Conservation (phyloP, 2,329 filamentous ascomycete genomes). For the Zasmidium cellare region DNA sequence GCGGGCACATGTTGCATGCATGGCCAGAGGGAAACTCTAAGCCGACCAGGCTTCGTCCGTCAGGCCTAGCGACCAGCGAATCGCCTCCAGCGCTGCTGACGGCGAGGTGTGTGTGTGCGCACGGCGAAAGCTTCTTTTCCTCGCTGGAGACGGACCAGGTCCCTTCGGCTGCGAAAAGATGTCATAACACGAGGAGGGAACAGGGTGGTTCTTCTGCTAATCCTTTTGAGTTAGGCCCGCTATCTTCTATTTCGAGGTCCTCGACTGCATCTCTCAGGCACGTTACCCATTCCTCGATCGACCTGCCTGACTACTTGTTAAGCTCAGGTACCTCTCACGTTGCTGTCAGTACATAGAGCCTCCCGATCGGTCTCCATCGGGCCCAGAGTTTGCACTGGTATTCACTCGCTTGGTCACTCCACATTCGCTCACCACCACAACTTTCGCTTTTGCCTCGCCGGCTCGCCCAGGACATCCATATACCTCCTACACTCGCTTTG, state of each 20-base stretch:
- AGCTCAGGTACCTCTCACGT: neutral
- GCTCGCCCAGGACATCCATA: neutral
- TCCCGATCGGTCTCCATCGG: constrained; percentile 10
- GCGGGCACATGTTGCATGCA: constrained; percentile 11
- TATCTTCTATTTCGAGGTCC: constrained; percentile 18
- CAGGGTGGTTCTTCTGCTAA: neutral
- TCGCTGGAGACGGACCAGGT: constrained; percentile 4
- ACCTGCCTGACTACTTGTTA: neutral
- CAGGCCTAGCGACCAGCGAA: constrained; percentile 3
- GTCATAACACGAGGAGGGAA: neutral
- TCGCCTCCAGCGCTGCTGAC: constrained; percentile 9
- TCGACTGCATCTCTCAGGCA: constrained; percentile 9
- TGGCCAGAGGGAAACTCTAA: constrained; percentile 14
- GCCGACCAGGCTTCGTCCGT: constrained; percentile 3
- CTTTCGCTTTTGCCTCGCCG: constrained; percentile 3
- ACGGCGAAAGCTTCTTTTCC: constrained; percentile 15
- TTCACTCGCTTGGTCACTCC: constrained; percentile 11
- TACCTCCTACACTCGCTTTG: constrained; percentile 7
- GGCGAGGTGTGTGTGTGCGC: constrained; percentile 8
- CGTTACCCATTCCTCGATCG: constrained; percentile 2
- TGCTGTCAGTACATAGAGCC: constrained; percentile 1
- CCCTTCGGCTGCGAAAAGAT: neutral
- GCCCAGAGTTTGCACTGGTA: constrained; percentile 1
- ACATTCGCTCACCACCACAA: constrained; percentile 8
- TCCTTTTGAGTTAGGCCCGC: constrained; percentile 15